Evolutionary conservation across 116 monocot genomes (phyloP).

Genomic region (Phalaenopsis hybrid): DNA sequence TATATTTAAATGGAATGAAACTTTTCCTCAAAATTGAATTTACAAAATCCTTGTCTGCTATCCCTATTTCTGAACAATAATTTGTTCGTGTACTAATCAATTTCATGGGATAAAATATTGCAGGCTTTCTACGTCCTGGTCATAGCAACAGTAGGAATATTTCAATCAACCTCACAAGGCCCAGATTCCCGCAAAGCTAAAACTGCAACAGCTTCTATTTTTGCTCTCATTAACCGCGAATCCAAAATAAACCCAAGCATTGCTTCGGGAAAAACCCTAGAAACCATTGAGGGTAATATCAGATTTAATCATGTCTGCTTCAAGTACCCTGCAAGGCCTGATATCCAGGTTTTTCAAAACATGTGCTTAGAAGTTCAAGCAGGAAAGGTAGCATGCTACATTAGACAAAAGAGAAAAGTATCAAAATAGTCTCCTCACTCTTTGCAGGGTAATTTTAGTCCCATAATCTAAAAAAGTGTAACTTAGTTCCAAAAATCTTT

Average conservation of each 20-base stretch:
- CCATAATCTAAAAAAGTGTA: no score
- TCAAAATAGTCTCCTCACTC: no score
- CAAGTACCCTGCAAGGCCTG: conserved; percentile 40
- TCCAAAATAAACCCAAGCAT: conserved; percentile 19
- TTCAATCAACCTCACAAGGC: conserved; percentile 24
- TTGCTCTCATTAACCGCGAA: conserved; percentile 26
- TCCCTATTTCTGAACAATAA: no score
- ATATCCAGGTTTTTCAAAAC: conserved; percentile 44
- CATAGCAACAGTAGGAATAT: conserved; percentile 21
- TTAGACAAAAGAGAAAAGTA: background rate
- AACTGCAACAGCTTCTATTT: conserved; percentile 28
- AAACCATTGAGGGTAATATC: conserved; percentile 29
- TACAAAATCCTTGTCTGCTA: no score
- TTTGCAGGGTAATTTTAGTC: no score
- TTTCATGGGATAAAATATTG: background rate
- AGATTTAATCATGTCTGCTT: conserved; percentile 38
- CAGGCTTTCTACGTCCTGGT: conserved; percentile 32
- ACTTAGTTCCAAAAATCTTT: no score
- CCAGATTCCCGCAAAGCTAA: conserved; percentile 27
- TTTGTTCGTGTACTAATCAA: background rate
- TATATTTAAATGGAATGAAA: background rate
- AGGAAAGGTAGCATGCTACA: conserved; percentile 30
- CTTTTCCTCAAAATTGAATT: background rate
- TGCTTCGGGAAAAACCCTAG: conserved; percentile 18
- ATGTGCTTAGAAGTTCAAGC: conserved; percentile 40